Base-by-base conservation (phyloP, 208 protist genomes). In the Wallacemonas rigidus region DNA sequence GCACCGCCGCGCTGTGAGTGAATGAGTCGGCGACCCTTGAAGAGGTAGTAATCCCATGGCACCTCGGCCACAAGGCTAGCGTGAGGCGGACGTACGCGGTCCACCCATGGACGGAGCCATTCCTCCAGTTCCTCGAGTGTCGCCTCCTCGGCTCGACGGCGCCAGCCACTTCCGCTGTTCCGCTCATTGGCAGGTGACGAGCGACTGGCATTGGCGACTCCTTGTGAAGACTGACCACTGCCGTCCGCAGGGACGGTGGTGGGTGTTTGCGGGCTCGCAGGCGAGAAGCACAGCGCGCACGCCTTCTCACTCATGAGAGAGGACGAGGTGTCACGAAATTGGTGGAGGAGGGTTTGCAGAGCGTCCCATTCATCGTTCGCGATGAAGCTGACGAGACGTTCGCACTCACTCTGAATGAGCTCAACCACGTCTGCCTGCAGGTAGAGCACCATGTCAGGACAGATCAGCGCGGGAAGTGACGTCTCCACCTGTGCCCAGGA, bases 21-120 rank as follows among this genome's bases (percentile, higher is more conserved):
- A 3, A 65, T 17, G 15, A 81, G 41, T 5, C 57, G 57, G 15
- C 86, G 86, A 9, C 80, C 77, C 45, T 86, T 85, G 26, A 92
- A 67, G 2, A 94, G 69, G 64, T 92, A 92, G 67, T 91, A 90
- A 67, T 94, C 89, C 87, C 86, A 94, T 15, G 89, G 84, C 35
- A 94, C 81, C 72, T 94, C 89, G 48, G 72, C 74, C 26, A 80
- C 86, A 17, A 91, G 36, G 55, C 58, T 78, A 53, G 38, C 61
- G 51, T 64, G 44, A 8, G 64, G 47, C 12, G 55, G 40, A 9
- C 51, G 61, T 3, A 48, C 55, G 4, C 65, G 53, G 15, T 76
- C 57, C 8, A 77, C 62, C 80, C 84, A 91, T 50, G 89, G 89
- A 47, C 70, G 74, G 35, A 91, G 74, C 89, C 86, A 91, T 76